Evolutionary conservation across 768 basidiomycete genomes (phyloP), one percentile per base, ranked within the genome.

Genomic region (Pleurotus citrinopileatus): DNA sequence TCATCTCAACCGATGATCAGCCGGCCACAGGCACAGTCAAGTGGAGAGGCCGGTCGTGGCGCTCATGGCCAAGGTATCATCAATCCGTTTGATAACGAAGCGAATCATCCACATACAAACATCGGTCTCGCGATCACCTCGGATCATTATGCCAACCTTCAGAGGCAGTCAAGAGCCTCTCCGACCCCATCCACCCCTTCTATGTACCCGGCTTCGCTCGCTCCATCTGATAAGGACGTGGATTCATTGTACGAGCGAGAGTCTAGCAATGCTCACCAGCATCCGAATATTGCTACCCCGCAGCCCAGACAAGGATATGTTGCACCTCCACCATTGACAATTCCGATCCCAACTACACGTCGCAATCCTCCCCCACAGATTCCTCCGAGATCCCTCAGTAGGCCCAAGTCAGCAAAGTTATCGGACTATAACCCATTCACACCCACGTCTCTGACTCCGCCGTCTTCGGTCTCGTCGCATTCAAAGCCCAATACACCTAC

Each of bases 151-250:
- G 61, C 56, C 47, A 60, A 60, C 29, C 22, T 55, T 8, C 50
- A 37, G 36, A 45, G 36, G 15, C 55, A 58, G 10, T 59, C 59
- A 1, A 57, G 63, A 45, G 64, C 63, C 3, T 77, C 73, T 3
- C 60, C 65, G 23, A 65, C 73, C 37, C 74, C 70, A 42, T 79
- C 78, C 17, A 77, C 73, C 42, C 79, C 80, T 43, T 80, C 82
- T 0, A 72, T 80, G 25, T 79, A 81, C 57, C 76, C 80, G 7
- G 65, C 74, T 1, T 75, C 70, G 54, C 61, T 81, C 13, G 73
- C 75, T 22, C 67, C 12, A 59, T 71, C 73, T 40, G 65, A 68
- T 19, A 63, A 61, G 47, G 64, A 57, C 26, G 61, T 37, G 2
- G 59, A 64, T 36, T 59, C 42, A 10, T 43, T 56, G 28, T 59